Conservation (phyloP, 2,329 filamentous ascomycete genomes). For the Pyrenophora tritici-repentis region DNA sequence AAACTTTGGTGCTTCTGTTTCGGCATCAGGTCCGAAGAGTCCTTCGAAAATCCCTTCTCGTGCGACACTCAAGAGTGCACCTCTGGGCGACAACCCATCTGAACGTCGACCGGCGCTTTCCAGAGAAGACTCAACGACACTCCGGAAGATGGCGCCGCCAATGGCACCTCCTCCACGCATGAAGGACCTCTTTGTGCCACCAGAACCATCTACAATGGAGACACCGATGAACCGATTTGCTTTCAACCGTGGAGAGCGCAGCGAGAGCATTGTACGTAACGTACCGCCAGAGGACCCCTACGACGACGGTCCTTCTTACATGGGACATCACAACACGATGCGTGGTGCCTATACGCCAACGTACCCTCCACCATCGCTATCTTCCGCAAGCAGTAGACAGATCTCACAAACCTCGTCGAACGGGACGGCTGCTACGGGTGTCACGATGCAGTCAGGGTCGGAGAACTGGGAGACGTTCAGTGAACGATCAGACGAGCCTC, state of each 20-base stretch:
- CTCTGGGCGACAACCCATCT: constrained; percentile 55
- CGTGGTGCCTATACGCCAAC: constrained; percentile 32
- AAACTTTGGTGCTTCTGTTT: constrained; percentile 39
- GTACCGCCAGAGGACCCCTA: constrained; percentile 82
- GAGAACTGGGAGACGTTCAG: constrained; percentile 99
- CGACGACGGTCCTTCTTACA: constrained; percentile 58
- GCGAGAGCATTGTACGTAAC: constrained; percentile 63
- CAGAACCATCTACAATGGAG: constrained; percentile 43
- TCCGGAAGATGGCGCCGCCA: constrained; percentile 51
- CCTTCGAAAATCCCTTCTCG: constrained; percentile 73
- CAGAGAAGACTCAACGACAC: constrained; percentile 36
- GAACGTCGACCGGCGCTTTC: constrained; percentile 61
- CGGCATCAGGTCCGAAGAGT: constrained; percentile 51
- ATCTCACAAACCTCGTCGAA: constrained; percentile 68
- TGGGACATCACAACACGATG: constrained; percentile 40
- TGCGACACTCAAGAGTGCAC: constrained; percentile 66
- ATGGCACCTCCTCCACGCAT: constrained; percentile 81
- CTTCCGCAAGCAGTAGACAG: constrained; percentile 59
- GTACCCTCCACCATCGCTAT: constrained; percentile 35
- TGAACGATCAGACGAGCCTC: constrained; percentile 74
- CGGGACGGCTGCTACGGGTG: constrained; percentile 46
- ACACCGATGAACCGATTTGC: constrained; percentile 53
- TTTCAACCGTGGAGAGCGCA: constrained; percentile 53
- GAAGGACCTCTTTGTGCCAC: constrained; percentile 74
- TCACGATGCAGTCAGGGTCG: constrained; percentile 76